These are phyloP conservation scores for Calendula officinalis DNA, from an alignment of 129 eudicot species.

Conservation along the genomic window DNA sequence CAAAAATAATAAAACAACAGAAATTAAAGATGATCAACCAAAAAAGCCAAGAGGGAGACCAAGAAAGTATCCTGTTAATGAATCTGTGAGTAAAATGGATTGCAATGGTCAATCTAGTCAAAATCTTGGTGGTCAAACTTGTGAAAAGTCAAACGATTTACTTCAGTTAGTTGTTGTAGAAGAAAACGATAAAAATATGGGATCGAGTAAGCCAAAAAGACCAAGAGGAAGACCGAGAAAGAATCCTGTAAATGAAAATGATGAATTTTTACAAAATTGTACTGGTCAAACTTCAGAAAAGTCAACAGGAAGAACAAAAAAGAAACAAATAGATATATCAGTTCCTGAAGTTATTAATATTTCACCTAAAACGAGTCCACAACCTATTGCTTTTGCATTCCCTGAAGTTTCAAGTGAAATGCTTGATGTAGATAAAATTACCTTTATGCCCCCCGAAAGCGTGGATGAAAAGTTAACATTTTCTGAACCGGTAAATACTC, in stretches of 20 bases:
- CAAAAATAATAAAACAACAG: slow-evolving; percentile 15
- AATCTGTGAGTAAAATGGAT: slow-evolving; percentile 24
- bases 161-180: slow-evolving; percentile 3
- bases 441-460: slow-evolving; percentile 12
- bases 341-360: slow-evolving; percentile 32
- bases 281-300: too few species aligned
- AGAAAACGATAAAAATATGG: slow-evolving; percentile 6
- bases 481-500: not conserved
- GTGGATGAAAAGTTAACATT: slow-evolving; percentile 3
- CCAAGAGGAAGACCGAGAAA: slow-evolving; percentile 81
- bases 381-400: slow-evolving; percentile 36
- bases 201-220: slow-evolving; percentile 19
- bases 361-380: slow-evolving; percentile 27
- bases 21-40: slow-evolving; percentile 17
- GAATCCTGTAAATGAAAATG: slow-evolving; percentile 9
- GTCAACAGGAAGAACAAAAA: too few species aligned
- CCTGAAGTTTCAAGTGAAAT: slow-evolving; percentile 22
- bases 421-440: slow-evolving; percentile 15
- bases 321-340: slow-evolving; percentile 29
- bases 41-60: slow-evolving; percentile 46
- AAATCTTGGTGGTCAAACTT: slow-evolving; percentile 24
- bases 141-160: slow-evolving; percentile 22
- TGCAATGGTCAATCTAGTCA: slow-evolving; percentile 9
- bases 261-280: not conserved
- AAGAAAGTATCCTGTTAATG: slow-evolving; percentile 30